Evolutionary conservation across 805 yeast species (phyloP).

Genomic region (Saccharomycopsis sp.): DNA sequence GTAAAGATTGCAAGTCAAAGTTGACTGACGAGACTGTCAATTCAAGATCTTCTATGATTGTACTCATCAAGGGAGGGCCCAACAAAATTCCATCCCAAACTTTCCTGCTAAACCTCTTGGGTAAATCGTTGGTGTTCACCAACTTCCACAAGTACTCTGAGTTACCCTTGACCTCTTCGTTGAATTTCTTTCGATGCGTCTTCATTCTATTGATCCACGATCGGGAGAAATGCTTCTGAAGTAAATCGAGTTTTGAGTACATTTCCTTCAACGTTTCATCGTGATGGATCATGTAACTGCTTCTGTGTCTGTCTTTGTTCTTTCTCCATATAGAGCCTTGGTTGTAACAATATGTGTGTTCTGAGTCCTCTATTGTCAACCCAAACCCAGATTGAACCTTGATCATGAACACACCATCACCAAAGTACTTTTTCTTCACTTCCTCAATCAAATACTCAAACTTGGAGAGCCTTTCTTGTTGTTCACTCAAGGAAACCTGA

Average conservation of each 20-base stretch:
- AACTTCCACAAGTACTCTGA: slow-evolving; percentile 36
- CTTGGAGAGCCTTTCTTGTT: slow-evolving; percentile 37
- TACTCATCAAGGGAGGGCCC: slow-evolving; percentile 45
- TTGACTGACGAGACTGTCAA: slow-evolving; percentile 42
- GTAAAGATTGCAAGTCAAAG: slow-evolving; percentile 41
- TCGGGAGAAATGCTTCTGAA: slow-evolving; percentile 41
- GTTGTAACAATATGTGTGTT: not conserved
- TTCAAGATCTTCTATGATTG: slow-evolving; percentile 40
- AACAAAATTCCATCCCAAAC: slow-evolving; percentile 36
- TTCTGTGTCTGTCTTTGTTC: too few species aligned
- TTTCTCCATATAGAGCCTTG: too few species aligned
- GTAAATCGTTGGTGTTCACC: slow-evolving; percentile 27
- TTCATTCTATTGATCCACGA: slow-evolving; percentile 68
- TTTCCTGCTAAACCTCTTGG: slow-evolving; percentile 35
- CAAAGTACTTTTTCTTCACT: not conserved
- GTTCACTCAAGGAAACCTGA: slow-evolving; percentile 61
- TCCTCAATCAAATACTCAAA: slow-evolving; percentile 13
- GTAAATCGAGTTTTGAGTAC: slow-evolving; percentile 22
- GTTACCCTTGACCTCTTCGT: slow-evolving; percentile 33
- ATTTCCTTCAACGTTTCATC: not conserved
- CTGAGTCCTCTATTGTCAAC: not conserved
- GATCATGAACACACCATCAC: not conserved
- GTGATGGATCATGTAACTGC: too few species aligned
- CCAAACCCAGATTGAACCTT: slow-evolving; percentile 4
- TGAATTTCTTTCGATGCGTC: slow-evolving; percentile 34